phyloP scores from a whole-genome alignment of 2,329 filamentous ascomycete species.

The Diaporthe batatas region DNA sequence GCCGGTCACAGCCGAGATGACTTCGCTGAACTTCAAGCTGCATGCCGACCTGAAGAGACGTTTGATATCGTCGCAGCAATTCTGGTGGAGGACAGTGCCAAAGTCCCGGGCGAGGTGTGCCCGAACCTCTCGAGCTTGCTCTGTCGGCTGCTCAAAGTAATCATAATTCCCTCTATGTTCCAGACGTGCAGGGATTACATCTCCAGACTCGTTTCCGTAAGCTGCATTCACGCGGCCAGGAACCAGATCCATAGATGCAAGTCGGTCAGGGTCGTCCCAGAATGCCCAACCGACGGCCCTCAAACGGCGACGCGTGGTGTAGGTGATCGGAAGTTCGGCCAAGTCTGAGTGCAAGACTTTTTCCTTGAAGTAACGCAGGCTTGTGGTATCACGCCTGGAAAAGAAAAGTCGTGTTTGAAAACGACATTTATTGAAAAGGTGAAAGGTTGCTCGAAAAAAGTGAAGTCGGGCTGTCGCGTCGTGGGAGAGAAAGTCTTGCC shows the following conservation, averaged over 20 bases:
- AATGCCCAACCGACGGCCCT: slow-evolving; percentile 5
- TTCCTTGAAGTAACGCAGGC: no score
- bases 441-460: neutral
- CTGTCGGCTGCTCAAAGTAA: neutral
- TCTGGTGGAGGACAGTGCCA: neutral
- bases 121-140: no score
- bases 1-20: no score
- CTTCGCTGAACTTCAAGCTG: neutral
- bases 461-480: neutral
- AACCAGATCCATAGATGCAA: neutral
- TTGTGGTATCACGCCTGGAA: no score
- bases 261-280: neutral
- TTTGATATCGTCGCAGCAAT: neutral
- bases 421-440: no score
- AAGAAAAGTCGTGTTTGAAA: no score
- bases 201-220: neutral
- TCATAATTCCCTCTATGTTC: no score
- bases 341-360: no score
- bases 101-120: neutral
- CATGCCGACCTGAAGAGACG: neutral
- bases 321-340: no score
- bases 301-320: neutral
- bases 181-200: no score
- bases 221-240: no score
- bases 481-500: neutral